Evolutionary conservation across 164 flowering plant genomes (phyloP), one percentile per base, ranked within the genome.

Genomic region (Tetrastigma voinierianum): DNA sequence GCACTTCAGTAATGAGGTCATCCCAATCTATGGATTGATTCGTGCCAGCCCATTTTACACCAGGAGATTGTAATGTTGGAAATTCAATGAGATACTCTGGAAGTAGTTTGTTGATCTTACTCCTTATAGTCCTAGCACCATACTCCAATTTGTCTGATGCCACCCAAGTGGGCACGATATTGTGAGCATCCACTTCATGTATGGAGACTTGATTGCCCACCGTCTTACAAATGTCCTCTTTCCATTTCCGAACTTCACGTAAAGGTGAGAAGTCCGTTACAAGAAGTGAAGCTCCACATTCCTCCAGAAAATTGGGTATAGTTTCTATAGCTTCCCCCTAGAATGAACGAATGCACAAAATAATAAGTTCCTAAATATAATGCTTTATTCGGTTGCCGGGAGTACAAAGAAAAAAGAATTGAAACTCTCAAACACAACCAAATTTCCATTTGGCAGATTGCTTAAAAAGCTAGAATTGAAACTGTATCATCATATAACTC

Each of bases 141-240:
- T 95, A 90, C 78, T 95, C 97, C 80, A 95, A 72, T 70, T 92
- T 95, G n/a, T 71, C 72, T 0, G 99, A 92, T n/a, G 96, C 97
- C 40, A 78, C 88, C 97, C 97, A 92, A 57, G 78, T 47, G 5
- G 99, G 99, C 12, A 95, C 96, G 51, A 95, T 80, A 80, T 95
- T 95, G 76, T 95, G 97, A 0, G 97, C 91, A 79, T 95, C 99
- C 48, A 92, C 94, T 85, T n/a, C 97, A 60, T 95, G 97, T 46
- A 95, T 67, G 0, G 87, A 73, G 23, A 90, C 85, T 12, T 86
- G 78, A 60, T 78, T 90, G 47, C 67, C 59, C 57, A 89, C 81
- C 67, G 76, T 82, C 69, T 77, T 70, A 69, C 87, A 80, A 21
- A 95, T 81, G 51, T 85, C 85, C 55, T 92, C 97, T 69, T 95